Percentiles rank a stretch among this genome's conserved stretches.
Evolutionary conservation across 129 eudicot genomes (phyloP).

Genomic region (Heracleum sosnowskyi): DNA sequence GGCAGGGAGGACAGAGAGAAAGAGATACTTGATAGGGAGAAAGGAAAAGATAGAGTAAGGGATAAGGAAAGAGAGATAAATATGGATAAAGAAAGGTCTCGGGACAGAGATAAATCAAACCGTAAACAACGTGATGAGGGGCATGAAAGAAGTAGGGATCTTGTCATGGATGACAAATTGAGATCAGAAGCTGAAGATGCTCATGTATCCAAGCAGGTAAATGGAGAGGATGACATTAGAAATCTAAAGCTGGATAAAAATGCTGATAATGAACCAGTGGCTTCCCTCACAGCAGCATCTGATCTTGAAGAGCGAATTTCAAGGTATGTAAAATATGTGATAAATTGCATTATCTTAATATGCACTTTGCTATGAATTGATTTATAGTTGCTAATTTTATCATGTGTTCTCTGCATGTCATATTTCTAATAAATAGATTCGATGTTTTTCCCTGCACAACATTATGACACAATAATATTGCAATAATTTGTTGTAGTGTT

Average conservation of each 20-base stretch:
- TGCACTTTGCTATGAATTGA: not conserved
- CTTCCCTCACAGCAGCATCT: slow-evolving; percentile 30
- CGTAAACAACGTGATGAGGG: slow-evolving; percentile 43
- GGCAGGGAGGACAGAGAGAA: slow-evolving; percentile 37
- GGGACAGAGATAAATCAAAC: slow-evolving; percentile 40
- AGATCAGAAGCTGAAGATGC: slow-evolving; percentile 31
- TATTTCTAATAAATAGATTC: not conserved
- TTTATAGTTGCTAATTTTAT: not conserved
- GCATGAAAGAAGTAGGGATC: slow-evolving; percentile 36
- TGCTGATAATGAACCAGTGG: slow-evolving; percentile 27
- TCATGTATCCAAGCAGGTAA: slow-evolving; percentile 22
- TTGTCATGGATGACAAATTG: slow-evolving; percentile 28
- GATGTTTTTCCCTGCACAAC: not conserved
- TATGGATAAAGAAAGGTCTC: slow-evolving; percentile 40
- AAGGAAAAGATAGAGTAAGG: slow-evolving; percentile 32
- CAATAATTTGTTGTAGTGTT: not conserved
- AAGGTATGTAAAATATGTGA: slow-evolving; percentile 26
- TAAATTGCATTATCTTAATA: not conserved
- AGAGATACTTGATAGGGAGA: slow-evolving; percentile 36
- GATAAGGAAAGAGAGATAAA: slow-evolving; percentile 42
- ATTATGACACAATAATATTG: not conserved
- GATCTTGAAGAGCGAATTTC: slow-evolving; percentile 63
- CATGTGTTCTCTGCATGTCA: not conserved
- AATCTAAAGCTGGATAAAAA: slow-evolving; percentile 27
- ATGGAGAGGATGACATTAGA: slow-evolving; percentile 27